Conservation (phyloP, 176 grass and related monocot genomes). For the Musa beccarii region DNA sequence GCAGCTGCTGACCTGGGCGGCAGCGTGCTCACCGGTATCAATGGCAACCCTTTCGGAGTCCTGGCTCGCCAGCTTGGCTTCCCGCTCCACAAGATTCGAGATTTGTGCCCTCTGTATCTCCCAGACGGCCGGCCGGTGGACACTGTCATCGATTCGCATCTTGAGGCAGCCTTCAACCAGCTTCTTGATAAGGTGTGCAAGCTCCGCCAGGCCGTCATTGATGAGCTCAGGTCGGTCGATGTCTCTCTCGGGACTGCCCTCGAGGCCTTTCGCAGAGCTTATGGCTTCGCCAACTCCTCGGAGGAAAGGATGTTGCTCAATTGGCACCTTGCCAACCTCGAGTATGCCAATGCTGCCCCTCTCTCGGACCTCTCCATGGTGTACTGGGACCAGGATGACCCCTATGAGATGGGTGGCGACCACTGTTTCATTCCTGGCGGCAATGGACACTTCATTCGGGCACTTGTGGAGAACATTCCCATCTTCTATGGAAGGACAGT, state of each 20-base stretch:
- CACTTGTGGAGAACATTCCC: conserved; percentile 53
- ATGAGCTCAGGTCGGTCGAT: conserved; percentile 56
- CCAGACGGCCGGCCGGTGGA: conserved; percentile 73
- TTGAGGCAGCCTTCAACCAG: conserved; percentile 86
- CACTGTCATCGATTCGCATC: conserved; percentile 51
- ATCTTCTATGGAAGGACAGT: conserved; percentile 80
- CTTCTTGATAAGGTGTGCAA: conserved; percentile 94
- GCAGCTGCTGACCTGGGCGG: conserved; percentile 91
- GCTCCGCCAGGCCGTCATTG: conserved; percentile 60
- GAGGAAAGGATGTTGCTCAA: conserved; percentile 91
- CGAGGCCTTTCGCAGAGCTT: conserved; percentile 59
- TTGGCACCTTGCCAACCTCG: conserved; percentile 93
- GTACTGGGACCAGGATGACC: conserved; percentile 98
- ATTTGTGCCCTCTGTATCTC: conserved; percentile 77
- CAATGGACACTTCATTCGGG: conserved; percentile 62
- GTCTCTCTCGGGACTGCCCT: conserved; percentile 69
- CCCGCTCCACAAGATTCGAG: conserved; percentile 87
- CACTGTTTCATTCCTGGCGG: conserved; percentile 97
- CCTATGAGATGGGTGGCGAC: conserved; percentile 96
- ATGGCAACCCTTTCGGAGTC: conserved; percentile 87
- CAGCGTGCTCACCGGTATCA: conserved; percentile 94
- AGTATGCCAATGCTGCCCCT: conserved; percentile 86
- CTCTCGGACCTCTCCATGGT: conserved; percentile 88
- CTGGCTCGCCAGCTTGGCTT: conserved; percentile 83
- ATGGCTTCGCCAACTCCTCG: conserved; percentile 50